A percentile compares a stretch with the other conserved stretches of the same genome.
These are phyloP conservation scores for Botrytis squamosa DNA, from an alignment of 2,329 filamentous ascomycete species.

Conservation along the genomic window DNA sequence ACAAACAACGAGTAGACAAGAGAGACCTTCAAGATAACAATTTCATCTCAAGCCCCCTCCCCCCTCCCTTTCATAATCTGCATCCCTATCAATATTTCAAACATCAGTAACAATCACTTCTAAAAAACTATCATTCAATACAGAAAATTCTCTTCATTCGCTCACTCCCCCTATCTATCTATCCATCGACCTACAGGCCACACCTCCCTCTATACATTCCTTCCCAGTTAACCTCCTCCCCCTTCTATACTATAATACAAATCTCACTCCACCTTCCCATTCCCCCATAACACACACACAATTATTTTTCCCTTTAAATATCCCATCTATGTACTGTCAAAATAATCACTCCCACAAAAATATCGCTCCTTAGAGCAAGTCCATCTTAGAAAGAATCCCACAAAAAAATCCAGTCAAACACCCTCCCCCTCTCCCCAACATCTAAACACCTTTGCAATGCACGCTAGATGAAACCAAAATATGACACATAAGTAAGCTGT, in stretches of 20 bases:
- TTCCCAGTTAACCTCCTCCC: background rate
- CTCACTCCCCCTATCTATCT: background rate
- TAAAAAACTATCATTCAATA: background rate
- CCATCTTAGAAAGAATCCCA: background rate
- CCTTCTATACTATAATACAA: background rate
- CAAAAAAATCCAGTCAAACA: background rate
- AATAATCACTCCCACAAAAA: background rate
- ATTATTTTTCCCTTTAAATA: background rate
- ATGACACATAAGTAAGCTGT: background rate
- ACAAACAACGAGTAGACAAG: no score
- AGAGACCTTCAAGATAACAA: no score
- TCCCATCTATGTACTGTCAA: background rate
- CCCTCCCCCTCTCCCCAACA: background rate
- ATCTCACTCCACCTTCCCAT: background rate
- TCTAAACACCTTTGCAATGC: conserved; percentile 11
- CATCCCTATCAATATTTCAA: no score
- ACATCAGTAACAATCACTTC: background rate
- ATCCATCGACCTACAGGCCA: background rate
- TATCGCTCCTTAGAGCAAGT: background rate
- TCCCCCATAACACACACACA: background rate
- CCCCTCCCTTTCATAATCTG: no score
- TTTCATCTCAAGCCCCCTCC: no score
- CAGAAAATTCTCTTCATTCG: background rate
- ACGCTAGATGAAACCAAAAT: conserved; percentile 6
- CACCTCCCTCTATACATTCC: background rate